Conservation (phyloP, 768 basidiomycete genomes). For the Gelatoporia subvermispora region DNA sequence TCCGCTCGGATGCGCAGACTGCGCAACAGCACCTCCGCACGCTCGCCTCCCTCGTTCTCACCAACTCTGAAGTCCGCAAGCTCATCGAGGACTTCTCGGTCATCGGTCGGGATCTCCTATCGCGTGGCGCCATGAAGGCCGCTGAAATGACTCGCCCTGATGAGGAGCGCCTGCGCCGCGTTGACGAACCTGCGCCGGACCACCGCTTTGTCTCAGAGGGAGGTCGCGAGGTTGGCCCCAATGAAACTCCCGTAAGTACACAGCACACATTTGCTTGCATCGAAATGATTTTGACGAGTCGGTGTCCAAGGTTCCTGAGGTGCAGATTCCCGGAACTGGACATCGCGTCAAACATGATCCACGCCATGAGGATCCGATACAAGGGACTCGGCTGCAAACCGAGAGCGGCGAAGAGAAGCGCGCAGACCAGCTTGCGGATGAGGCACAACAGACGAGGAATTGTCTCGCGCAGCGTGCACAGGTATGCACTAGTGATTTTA, state of each 20-base stretch:
- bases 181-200: constrained; percentile 65
- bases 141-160: constrained; percentile 64
- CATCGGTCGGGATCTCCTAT: constrained; percentile 81
- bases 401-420: constrained; percentile 29
- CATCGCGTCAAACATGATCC: constrained; percentile 46
- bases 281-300: neutral
- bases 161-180: constrained; percentile 50
- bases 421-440: constrained; percentile 20
- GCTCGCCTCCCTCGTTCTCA: constrained; percentile 77
- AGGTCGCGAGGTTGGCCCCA: constrained; percentile 36
- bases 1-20: constrained; percentile 34
- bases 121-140: constrained; percentile 59
- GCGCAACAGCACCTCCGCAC: constrained; percentile 86
- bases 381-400: constrained; percentile 28
- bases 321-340: constrained; percentile 39
- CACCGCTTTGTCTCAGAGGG: constrained; percentile 56
- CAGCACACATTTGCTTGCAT: constrained; percentile 1
- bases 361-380: constrained; percentile 32
- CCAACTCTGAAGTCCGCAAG: constrained; percentile 91
- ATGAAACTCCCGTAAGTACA: constrained; percentile 39
- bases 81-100: constrained; percentile 73
- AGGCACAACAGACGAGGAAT: constrained; percentile 13
- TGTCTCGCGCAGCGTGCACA: constrained; percentile 9
- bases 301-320: constrained; percentile 27
- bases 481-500: constrained; percentile 4